These are phyloP conservation scores for Termitomyces sp. DNA, from an alignment of 768 basidiomycete genomes.

Conservation along the genomic window DNA sequence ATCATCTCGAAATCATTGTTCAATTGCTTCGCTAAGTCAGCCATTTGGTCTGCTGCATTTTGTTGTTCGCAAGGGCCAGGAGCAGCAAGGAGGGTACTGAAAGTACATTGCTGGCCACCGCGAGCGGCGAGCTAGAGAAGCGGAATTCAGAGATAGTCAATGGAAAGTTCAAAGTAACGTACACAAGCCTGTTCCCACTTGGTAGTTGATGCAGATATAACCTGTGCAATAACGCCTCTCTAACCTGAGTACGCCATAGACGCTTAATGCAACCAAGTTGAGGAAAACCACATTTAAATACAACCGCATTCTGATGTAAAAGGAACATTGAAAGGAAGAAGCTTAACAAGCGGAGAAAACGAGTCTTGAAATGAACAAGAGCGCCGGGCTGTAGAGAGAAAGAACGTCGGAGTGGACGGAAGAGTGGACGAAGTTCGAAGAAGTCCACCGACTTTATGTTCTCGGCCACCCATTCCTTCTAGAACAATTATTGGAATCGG, in stretches of 20 bases:
- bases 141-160: not conserved
- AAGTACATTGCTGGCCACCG: conserved; percentile 55
- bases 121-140: conserved; percentile 41
- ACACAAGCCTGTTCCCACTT: conserved; percentile 47
- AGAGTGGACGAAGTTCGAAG: not conserved
- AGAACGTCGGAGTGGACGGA: conserved; percentile 2
- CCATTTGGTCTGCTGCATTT: conserved; percentile 47
- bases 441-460: conserved; percentile 1
- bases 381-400: conserved; percentile 26
- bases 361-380: conserved; percentile 13
- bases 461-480: not conserved
- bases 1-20: conserved; percentile 44
- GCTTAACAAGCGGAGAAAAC: conserved; percentile 6
- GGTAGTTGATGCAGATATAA: conserved; percentile 31
- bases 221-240: conserved; percentile 44
- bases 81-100: conserved; percentile 54
- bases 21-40: conserved; percentile 39
- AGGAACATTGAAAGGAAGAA: conserved; percentile 4
- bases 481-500: not conserved
- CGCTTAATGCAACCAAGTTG: conserved; percentile 24
- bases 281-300: conserved; percentile 21
- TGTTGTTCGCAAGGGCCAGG: conserved; percentile 52
- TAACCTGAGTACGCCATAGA: conserved; percentile 29
- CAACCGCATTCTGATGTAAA: conserved; percentile 25
- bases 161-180: conserved; percentile 15